Conservation (phyloP, 495 filamentous ascomycete genomes). For the Evansstolkia leycettana region DNA sequence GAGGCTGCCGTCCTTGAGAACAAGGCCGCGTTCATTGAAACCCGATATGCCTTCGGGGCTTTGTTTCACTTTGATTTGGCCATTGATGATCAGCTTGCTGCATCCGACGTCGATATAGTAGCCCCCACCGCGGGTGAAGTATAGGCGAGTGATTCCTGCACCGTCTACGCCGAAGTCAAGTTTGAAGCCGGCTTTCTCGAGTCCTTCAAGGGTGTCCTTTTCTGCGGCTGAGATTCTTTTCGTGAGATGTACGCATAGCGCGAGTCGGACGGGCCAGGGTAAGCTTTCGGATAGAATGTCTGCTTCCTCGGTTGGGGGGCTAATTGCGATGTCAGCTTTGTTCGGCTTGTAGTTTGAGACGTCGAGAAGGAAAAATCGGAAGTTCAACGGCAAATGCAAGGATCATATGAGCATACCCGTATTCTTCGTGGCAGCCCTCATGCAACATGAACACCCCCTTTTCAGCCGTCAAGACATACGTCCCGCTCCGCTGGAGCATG, state of each 20-base stretch:
- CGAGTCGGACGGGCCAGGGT: too few species aligned
- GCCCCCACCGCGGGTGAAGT: conserved; percentile 60
- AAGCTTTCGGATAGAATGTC: too few species aligned
- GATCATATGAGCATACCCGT: too few species aligned
- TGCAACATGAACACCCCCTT: conserved; percentile 40
- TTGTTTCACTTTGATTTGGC: conserved; percentile 66
- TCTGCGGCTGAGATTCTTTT: too few species aligned
- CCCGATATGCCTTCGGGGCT: conserved; percentile 50
- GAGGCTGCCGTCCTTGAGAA: conserved; percentile 52
- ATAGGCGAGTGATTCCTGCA: conserved; percentile 57
- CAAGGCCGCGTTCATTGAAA: conserved; percentile 46
- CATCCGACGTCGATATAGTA: conserved; percentile 73
- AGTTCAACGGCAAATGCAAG: too few species aligned
- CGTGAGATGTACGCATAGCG: too few species aligned
- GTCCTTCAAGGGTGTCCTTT: conserved; percentile 42
- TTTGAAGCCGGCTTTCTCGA: conserved; percentile 55
- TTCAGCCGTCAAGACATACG: conserved; percentile 51
- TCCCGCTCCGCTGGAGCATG: conserved; percentile 67
- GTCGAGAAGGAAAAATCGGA: too few species aligned
- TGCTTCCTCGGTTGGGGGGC: conserved; percentile 42
- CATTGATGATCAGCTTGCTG: conserved; percentile 58
- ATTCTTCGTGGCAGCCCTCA: conserved; percentile 51
- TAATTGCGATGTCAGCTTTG: too few species aligned
- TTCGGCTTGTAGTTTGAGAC: too few species aligned
- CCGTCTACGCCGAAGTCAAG: conserved; percentile 55